These are phyloP conservation scores for Podospora pseudopauciseta DNA, from an alignment of 495 filamentous ascomycete species.

Conservation along the genomic window DNA sequence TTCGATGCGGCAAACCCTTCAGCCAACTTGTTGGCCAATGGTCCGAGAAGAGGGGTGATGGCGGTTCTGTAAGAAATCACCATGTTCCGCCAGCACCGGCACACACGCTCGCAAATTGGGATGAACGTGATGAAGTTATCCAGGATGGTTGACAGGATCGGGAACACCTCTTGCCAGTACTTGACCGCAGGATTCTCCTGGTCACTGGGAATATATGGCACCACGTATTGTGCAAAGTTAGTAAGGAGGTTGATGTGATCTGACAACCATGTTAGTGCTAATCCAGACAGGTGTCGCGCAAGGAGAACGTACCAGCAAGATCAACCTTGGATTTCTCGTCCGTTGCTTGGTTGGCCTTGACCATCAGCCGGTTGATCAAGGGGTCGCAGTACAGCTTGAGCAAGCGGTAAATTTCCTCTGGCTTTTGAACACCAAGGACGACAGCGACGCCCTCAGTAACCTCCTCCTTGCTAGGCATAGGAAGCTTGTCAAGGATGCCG, in stretches of 20 bases:
- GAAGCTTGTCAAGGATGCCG: slow-evolving; percentile 77
- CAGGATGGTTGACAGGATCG: slow-evolving; percentile 75
- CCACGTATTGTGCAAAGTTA: slow-evolving; percentile 76
- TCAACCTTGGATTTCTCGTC: slow-evolving; percentile 75
- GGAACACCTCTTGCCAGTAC: slow-evolving; percentile 92
- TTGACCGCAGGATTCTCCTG: slow-evolving; percentile 87
- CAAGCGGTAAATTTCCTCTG: slow-evolving; percentile 71
- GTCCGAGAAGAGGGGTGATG: slow-evolving; percentile 77
- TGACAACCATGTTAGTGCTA: slow-evolving; percentile 28
- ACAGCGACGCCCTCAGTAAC: slow-evolving; percentile 90
- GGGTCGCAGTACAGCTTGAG: slow-evolving; percentile 94
- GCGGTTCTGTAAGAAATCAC: slow-evolving; percentile 90
- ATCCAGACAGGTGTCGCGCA: background rate
- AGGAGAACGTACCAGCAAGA: slow-evolving; percentile 65
- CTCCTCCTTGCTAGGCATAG: slow-evolving; percentile 84
- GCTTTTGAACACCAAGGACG: slow-evolving; percentile 81
- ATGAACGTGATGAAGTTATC: slow-evolving; percentile 78
- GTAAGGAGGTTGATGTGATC: slow-evolving; percentile 91
- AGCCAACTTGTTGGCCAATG: slow-evolving; percentile 81
- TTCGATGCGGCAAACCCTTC: slow-evolving; percentile 77
- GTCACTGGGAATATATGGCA: slow-evolving; percentile 67
- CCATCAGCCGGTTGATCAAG: slow-evolving; percentile 79
- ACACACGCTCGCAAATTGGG: slow-evolving; percentile 89
- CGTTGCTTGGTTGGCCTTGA: slow-evolving; percentile 76
- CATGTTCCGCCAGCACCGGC: slow-evolving; percentile 93